Evolutionary conservation across 2,329 filamentous ascomycete genomes (phyloP).

Genomic region (Exophiala mesophila): DNA sequence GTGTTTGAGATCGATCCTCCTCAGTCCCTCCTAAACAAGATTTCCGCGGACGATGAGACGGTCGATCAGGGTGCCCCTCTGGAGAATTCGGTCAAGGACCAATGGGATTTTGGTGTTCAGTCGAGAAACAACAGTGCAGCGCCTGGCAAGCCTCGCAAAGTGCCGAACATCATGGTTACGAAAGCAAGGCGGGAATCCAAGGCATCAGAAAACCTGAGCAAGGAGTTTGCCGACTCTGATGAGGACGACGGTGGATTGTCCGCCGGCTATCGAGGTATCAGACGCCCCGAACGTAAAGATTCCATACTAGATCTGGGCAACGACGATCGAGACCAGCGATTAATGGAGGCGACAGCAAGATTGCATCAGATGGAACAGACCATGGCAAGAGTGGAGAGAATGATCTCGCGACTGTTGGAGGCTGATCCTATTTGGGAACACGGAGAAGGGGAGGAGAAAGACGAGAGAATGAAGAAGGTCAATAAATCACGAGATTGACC

Average conservation of each 20-base stretch:
- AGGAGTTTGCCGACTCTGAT: conserved; percentile 20
- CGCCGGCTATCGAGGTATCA: conserved; percentile 10
- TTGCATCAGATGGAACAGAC: conserved; percentile 24
- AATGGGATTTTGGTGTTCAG: conserved; percentile 6
- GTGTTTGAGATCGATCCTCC: conserved; percentile 70
- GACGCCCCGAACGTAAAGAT: conserved; percentile 18
- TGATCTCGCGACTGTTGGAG: conserved; percentile 20
- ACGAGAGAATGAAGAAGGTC: no score
- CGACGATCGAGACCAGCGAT: conserved; percentile 7
- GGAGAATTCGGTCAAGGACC: conserved; percentile 11
- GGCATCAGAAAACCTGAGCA: conserved; percentile 11
- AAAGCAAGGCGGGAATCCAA: conserved; percentile 7
- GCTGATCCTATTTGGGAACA: conserved; percentile 17
- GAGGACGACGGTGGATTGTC: conserved; percentile 19
- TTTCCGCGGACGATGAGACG: conserved; percentile 53
- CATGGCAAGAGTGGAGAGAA: conserved; percentile 22
- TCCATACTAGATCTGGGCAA: conserved; percentile 19
- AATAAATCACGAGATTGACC: no score
- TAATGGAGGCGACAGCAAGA: conserved; percentile 23
- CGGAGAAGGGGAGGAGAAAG: conserved; percentile 9
- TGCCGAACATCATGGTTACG: conserved; percentile 1
- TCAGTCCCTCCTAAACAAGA: conserved; percentile 52
- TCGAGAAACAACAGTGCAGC: conserved; percentile 10
- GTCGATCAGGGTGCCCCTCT: conserved; percentile 35
- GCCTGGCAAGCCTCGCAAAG: conserved; percentile 5